phyloP scores from a whole-genome alignment of 169 alveolate species.

The Miamiensis avidus region DNA sequence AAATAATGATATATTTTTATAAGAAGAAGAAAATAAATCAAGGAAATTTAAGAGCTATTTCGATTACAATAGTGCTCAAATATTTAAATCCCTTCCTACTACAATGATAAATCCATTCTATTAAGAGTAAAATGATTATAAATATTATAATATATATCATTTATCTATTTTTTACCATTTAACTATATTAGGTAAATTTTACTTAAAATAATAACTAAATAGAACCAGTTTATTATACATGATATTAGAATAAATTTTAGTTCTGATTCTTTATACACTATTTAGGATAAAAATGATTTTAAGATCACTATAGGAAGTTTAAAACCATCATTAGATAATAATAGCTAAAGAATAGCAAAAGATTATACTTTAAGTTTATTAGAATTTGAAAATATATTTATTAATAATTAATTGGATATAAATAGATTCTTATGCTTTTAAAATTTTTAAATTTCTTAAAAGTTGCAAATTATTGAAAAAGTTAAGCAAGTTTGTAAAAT shows the following conservation, averaged over 20 bases:
- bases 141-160: too few species aligned
- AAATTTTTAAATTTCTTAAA: too few species aligned
- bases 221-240: not conserved
- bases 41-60: too few species aligned
- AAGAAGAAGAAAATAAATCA: not conserved
- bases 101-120: not conserved
- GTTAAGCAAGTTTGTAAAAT: not conserved
- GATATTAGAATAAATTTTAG: not conserved
- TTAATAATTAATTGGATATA: too few species aligned
- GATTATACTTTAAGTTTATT: too few species aligned
- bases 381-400: too few species aligned
- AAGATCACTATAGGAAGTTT: not conserved
- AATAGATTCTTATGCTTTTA: not conserved
- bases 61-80: not conserved
- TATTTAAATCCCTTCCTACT: not conserved
- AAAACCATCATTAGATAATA: too few species aligned
- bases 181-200: not conserved
- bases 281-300: not conserved
- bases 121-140: not conserved
- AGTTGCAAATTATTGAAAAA: too few species aligned
- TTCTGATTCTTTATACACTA: not conserved
- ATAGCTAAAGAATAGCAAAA: too few species aligned
- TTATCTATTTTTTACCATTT: too few species aligned
- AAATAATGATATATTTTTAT: too few species aligned
- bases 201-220: too few species aligned